phyloP scores from a whole-genome alignment of 2,329 filamentous ascomycete species.

The Dactylellina parvicollis region DNA sequence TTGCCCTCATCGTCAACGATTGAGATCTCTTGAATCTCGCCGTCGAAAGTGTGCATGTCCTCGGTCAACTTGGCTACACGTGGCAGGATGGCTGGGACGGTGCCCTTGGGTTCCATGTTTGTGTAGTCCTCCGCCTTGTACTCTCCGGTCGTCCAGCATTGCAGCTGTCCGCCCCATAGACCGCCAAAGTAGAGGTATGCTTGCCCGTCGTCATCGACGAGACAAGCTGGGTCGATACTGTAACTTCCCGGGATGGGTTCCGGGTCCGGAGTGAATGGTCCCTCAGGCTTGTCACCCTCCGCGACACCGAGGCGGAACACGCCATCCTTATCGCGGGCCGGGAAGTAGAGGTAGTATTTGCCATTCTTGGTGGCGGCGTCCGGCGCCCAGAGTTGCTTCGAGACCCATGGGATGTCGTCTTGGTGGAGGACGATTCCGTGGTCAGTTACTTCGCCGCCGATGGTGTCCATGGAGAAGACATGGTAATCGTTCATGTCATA shows the following conservation, averaged over 20 bases:
- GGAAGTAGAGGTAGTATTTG: constrained; percentile 81
- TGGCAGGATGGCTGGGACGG: constrained; percentile 70
- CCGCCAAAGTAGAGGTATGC: constrained; percentile 81
- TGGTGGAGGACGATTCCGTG: constrained; percentile 75
- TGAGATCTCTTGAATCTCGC: constrained; percentile 68
- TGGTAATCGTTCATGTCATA: constrained; percentile 88
- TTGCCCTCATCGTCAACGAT: constrained; percentile 73
- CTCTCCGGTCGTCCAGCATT: constrained; percentile 73
- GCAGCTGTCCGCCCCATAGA: constrained; percentile 81
- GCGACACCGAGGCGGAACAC: constrained; percentile 81
- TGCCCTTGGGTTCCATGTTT: constrained; percentile 70
- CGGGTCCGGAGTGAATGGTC: constrained; percentile 74
- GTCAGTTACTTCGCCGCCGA: constrained; percentile 72
- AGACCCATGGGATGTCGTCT: constrained; percentile 77
- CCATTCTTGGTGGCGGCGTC: constrained; percentile 76
- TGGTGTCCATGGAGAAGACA: constrained; percentile 71
- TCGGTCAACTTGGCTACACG: constrained; percentile 72
- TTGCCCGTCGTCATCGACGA: constrained; percentile 74
- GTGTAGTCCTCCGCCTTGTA: constrained; percentile 70
- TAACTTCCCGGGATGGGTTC: constrained; percentile 74
- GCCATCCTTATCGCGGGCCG: constrained; percentile 74
- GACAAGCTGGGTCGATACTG: constrained; percentile 79
- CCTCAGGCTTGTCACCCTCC: constrained; percentile 70
- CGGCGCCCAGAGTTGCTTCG: constrained; percentile 82
- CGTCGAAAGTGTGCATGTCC: constrained; percentile 73